Evolutionary conservation across 441 rosid species (phyloP).

Genomic region (Adansonia gregorii): DNA sequence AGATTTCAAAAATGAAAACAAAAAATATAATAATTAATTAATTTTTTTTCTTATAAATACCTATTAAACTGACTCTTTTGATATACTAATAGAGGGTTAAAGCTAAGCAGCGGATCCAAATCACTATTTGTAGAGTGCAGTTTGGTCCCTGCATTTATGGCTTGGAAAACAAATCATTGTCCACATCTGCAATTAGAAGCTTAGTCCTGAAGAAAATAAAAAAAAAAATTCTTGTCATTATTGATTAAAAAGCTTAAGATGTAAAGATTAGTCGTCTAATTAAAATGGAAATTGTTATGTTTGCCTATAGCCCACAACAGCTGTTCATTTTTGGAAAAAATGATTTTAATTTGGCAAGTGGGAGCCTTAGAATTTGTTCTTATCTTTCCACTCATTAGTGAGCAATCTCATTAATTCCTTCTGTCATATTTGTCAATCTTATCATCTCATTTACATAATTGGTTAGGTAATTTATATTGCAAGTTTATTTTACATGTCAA

Average conservation of each 20-base stretch:
- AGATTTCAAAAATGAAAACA: too few relatives aligned
- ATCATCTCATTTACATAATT: too few relatives aligned
- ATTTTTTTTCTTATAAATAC: too few relatives aligned
- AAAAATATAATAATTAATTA: too few relatives aligned
- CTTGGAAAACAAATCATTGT: neutral
- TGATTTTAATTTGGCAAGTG: neutral
- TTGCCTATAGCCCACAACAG: neutral
- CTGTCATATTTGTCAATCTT: neutral
- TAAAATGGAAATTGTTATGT: neutral
- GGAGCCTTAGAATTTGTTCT: constrained; percentile 17
- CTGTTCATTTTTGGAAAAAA: constrained; percentile 24
- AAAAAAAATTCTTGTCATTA: neutral
- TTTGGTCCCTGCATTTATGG: neutral
- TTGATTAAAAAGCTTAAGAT: neutral
- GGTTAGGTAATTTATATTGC: too few relatives aligned
- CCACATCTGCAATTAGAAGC: too few relatives aligned
- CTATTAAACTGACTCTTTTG: neutral
- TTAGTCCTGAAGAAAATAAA: neutral
- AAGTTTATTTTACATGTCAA: too few relatives aligned
- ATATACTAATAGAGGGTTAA: neutral
- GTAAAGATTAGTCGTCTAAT: neutral
- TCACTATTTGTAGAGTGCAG: neutral
- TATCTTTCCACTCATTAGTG: neutral
- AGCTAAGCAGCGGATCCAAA: neutral
- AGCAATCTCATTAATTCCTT: too few relatives aligned